Evolutionary conservation across 306 rosid genomes (phyloP).

Genomic region (Lathyrus aphaca): DNA sequence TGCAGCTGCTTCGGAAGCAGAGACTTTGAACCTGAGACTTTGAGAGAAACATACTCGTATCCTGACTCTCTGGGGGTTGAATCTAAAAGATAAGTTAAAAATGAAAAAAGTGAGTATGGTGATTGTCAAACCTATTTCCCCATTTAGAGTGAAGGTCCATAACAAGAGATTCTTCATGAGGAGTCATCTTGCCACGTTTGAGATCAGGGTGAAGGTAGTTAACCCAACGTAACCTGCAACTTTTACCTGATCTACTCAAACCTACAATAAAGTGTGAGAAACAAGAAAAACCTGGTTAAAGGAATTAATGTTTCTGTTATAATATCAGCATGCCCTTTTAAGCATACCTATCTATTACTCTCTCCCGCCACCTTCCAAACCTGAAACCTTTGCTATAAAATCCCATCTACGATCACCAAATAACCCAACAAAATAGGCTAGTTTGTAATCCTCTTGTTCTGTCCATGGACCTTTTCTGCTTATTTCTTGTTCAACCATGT

Average conservation of each 20-base stretch:
- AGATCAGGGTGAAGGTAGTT: conserved; percentile 97
- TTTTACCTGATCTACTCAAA: conserved; percentile 88
- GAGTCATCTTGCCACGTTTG: conserved; percentile 88
- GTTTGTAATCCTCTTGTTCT: conserved; percentile 78
- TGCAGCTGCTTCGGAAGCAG: no score
- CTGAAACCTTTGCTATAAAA: conserved; percentile 92
- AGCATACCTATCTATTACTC: conserved; percentile 57
- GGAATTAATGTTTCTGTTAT: conserved; percentile 40
- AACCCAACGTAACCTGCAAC: conserved; percentile 99
- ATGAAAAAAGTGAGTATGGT: no score
- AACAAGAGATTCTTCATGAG: conserved; percentile 79
- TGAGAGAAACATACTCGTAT: no score
- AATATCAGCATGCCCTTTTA: conserved; percentile 45
- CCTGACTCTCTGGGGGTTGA: no score
- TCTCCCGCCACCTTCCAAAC: conserved; percentile 99
- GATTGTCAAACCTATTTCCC: conserved; percentile 81
- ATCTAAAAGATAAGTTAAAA: no score
- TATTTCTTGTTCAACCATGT: conserved; percentile 52
- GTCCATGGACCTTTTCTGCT: conserved; percentile 93
- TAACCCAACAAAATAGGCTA: conserved; percentile 70
- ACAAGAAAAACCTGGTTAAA: conserved; percentile 46
- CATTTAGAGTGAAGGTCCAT: conserved; percentile 85
- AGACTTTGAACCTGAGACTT: neutral
- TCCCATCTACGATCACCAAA: conserved; percentile 99
- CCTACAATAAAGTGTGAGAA: conserved; percentile 66